These are phyloP conservation scores for Pichia sp. DNA, from an alignment of 1,139 yeast genomes.

Conservation along the genomic window DNA sequence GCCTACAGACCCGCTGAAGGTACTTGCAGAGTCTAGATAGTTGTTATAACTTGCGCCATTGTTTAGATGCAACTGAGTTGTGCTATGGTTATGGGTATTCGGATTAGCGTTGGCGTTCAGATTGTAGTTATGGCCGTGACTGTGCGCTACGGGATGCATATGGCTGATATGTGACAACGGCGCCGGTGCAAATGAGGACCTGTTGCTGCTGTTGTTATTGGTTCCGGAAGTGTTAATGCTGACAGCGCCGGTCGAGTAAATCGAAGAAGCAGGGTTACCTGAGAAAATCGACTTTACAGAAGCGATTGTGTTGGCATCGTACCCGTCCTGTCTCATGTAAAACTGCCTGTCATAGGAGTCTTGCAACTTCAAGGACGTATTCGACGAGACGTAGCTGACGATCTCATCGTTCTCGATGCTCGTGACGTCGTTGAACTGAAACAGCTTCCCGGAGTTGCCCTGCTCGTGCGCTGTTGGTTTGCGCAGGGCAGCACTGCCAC, in stretches of 20 bases:
- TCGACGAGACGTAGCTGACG: slow-evolving; percentile 10
- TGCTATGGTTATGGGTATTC: background rate
- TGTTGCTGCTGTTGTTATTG: background rate
- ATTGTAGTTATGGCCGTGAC: background rate
- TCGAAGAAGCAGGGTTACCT: background rate
- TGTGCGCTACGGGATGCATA: background rate
- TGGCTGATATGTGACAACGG: background rate
- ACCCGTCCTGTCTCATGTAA: slow-evolving; percentile 1
- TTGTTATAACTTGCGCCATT: background rate
- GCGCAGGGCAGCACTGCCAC: background rate
- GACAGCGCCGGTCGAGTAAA: background rate
- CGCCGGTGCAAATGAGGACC: background rate
- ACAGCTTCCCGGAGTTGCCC: background rate
- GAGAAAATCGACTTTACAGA: slow-evolving; percentile 13
- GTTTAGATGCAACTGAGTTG: background rate
- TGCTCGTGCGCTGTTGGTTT: background rate
- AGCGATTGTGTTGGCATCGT: slow-evolving; percentile 7
- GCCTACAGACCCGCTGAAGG: slow-evolving; percentile 10
- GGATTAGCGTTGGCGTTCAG: background rate
- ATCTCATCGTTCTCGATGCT: slow-evolving; percentile 13
- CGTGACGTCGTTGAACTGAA: slow-evolving; percentile 7
- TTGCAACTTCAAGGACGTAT: slow-evolving; percentile 7
- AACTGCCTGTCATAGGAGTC: slow-evolving; percentile 10
- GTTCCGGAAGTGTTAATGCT: slow-evolving; percentile 1
- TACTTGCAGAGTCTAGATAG: slow-evolving; percentile 9